Evolutionary conservation across 176 grass and related monocot species (phyloP), one percentile per base, ranked within the genome.

Genomic region (Rhynchospora tenuis): DNA sequence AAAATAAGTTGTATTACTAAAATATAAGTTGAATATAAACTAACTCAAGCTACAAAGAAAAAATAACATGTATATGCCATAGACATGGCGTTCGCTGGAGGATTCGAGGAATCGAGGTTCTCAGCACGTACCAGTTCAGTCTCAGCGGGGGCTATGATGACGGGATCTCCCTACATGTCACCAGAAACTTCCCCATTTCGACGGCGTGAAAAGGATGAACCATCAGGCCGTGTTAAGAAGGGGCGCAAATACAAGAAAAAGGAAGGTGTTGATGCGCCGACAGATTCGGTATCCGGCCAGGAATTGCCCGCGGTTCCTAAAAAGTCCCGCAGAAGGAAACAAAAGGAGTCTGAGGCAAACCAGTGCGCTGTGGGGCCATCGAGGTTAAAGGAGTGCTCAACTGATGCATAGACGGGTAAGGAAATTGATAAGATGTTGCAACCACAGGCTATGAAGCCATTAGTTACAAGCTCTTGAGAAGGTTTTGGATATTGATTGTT

Each of bases 201-300:
- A 29, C 79, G 44, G 22, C 42, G 0, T 27, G 57, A 64, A 7
- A 56, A 13, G 16, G 16, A 26, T 3, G 75, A 79, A 31, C 27
- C 22, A 38, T 2, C 9, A 20, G 27, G 26, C 1, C 28, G 59
- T 23, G 5, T n/a, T 5, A 82, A 64, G 44, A 82, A 64, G 45
- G 79, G 79, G 17, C 79, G 79, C 12, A 82, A 23, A 82, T 82
- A 82, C 60, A 64, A 58, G 15, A 82, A 82, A 60, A 82, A 82
- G 66, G 79, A 82, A 82, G 79, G 59, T 0, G 46, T 82, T 6
- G 59, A 64, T 3, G 79, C 79, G 0, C 79, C 79, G 22, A 82
- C 79, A 0, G 60, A 82, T 65, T 66, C 79, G 11, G 66, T 64
- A 64, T 82, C 79, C 7, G 79, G 79, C 10, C 60, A 66, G 3